Base-by-base conservation (phyloP, 371 early-diverging fungal genomes). In the Haplosporangium sp. region DNA sequence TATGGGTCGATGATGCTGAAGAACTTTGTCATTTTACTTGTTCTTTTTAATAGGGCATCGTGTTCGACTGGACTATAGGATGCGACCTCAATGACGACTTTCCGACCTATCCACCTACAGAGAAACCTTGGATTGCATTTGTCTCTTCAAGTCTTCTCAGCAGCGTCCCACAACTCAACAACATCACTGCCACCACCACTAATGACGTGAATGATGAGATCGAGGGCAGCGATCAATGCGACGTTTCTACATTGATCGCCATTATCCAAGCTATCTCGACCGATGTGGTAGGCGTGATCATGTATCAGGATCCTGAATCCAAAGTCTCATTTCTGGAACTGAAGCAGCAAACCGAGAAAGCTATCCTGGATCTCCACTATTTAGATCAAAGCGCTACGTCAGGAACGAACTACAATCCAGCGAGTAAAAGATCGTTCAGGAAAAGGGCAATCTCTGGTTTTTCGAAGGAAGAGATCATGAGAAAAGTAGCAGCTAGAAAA, bases 61-160 rank as follows among this genome's bases (percentile, higher is more conserved):
- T 79, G 55, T 58, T 69, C 21, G 73, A 79, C 11, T 79, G 80
- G 80, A 69, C 29, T 2, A 52, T 65, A 2, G 80, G 73, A 29
- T 79, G 80, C 48, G 55, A 79, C 38, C 21, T 79, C 18, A 62
- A 56, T 51, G 52, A 62, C 64, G 59, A 6, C 0, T 65, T 69
- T 21, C 66, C 80, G 6, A 62, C 73, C n/a, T 59, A 69, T 20
- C 59, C 69, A 14, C 80, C 80, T 2, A 55, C 66, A 18, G 73
- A 73, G 3, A 40, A 55, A 23, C 80, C 80, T 6, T 79, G 80
- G 80, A 79, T 79, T n/a, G 80, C 80, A 1, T 69, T 79, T 12
- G 62, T 79, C 23, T 79, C 80, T 4, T 73, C 73, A 0, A 54
- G 66, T 10, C 59, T 65, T 23, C 55, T 79, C 6, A 50, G 62